Evolutionary conservation across 1,284 basidiomycete species (phyloP).

Genomic region (Puccinia horiana): DNA sequence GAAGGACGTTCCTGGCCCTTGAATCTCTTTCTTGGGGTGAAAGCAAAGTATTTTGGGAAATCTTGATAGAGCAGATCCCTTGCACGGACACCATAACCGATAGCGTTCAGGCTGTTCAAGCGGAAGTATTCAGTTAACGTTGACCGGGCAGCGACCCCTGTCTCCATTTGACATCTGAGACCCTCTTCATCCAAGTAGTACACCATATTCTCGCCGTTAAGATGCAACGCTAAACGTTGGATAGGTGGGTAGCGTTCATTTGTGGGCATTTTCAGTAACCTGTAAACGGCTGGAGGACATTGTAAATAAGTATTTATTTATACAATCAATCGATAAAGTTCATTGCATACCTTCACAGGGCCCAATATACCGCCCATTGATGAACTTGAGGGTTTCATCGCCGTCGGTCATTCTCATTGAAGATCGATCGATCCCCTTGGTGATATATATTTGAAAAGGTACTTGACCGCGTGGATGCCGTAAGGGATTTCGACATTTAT

Average conservation of each 20-base stretch:
- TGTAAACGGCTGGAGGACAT: background rate
- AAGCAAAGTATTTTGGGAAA: background rate
- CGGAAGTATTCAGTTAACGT: slow-evolving; percentile 7
- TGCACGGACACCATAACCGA: background rate
- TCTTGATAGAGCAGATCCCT: background rate
- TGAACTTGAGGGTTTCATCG: slow-evolving; percentile 51
- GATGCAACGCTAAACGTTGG: background rate
- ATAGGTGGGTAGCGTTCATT: background rate
- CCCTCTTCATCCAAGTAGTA: background rate
- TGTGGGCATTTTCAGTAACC: background rate
- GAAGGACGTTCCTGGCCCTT: background rate
- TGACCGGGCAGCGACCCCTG: background rate
- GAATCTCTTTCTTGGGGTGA: background rate
- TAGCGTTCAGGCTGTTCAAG: background rate
- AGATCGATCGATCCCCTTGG: slow-evolving; percentile 62
- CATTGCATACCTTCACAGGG: background rate
- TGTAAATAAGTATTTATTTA: too few species aligned
- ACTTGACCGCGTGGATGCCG: slow-evolving; percentile 62
- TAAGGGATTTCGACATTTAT: slow-evolving; percentile 64
- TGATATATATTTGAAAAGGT: slow-evolving; percentile 63
- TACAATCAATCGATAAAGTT: too few species aligned
- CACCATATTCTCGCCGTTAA: background rate
- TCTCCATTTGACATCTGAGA: background rate
- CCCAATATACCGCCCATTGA: slow-evolving; percentile 9
- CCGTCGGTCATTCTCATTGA: slow-evolving; percentile 52